These are phyloP conservation scores for Colletotrichum chrysophilum DNA, from an alignment of 2,329 filamentous ascomycete species.

Conservation along the genomic window DNA sequence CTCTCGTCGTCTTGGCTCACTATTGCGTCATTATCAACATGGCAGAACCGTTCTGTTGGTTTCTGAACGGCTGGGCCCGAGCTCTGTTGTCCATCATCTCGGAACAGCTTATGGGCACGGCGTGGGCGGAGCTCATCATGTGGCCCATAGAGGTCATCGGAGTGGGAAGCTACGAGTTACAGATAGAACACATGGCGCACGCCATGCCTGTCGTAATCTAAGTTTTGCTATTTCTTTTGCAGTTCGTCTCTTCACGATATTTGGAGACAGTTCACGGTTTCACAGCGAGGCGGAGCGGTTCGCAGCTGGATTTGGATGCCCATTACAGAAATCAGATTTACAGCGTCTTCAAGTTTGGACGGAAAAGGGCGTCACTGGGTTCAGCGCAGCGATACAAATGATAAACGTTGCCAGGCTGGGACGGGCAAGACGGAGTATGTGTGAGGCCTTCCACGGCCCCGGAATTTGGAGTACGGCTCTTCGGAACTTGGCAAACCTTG, in stretches of 20 bases:
- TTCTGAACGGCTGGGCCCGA: constrained; percentile 16
- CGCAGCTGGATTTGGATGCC: not conserved
- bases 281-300: not conserved
- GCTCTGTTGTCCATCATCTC: not conserved
- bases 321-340: not conserved
- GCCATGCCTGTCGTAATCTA: constrained; percentile 1
- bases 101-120: constrained; percentile 3
- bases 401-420: not conserved
- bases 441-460: not conserved
- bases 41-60: constrained; percentile 26
- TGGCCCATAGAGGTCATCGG: constrained; percentile 12
- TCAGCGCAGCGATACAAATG: not conserved
- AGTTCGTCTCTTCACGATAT: not conserved
- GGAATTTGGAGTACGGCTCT: not conserved
- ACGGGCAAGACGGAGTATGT: not conserved
- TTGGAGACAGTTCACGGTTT: not conserved
- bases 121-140: not conserved
- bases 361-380: not conserved
- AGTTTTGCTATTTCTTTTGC: not conserved
- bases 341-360: not conserved
- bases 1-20: constrained; percentile 24
- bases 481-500: not conserved
- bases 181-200: not conserved
- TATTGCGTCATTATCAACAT: constrained; percentile 28
- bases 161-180: not conserved